Percentiles rank a stretch among this genome's conserved stretches.
These are phyloP conservation scores for Posidonia oceanica DNA, from an alignment of 116 monocot genomes.

Conservation along the genomic window DNA sequence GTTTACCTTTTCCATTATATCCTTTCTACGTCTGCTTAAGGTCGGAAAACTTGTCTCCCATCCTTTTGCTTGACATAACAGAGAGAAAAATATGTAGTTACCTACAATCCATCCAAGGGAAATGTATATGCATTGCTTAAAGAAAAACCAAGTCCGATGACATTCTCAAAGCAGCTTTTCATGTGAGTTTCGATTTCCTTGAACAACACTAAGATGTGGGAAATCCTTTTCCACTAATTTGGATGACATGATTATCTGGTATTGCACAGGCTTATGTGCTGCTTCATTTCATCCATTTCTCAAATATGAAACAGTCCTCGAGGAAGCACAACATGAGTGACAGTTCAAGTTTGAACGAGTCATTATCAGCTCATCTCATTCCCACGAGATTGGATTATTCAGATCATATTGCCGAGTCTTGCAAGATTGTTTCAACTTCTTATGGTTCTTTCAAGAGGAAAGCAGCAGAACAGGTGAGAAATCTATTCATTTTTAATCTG, in stretches of 20 bases:
- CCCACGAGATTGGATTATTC: constrained; percentile 31
- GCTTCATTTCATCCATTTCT: constrained; percentile 53
- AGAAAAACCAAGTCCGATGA: constrained; percentile 94
- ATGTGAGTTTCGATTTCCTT: constrained; percentile 39
- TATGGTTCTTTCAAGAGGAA: constrained; percentile 70
- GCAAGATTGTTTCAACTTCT: constrained; percentile 58
- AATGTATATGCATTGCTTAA: constrained; percentile 86
- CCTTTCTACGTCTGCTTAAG: no score
- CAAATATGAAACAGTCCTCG: constrained; percentile 24
- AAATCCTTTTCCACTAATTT: not conserved
- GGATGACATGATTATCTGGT: not conserved
- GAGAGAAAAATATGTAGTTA: constrained; percentile 85
- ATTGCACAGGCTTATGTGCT: constrained; percentile 71
- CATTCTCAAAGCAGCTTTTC: constrained; percentile 94
- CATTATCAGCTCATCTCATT: constrained; percentile 17
- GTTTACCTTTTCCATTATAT: no score
- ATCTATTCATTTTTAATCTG: not conserved
- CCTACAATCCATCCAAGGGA: constrained; percentile 80
- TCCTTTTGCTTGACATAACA: constrained; percentile 15
- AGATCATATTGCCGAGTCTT: constrained; percentile 55
- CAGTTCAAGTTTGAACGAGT: constrained; percentile 16
- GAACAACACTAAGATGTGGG: not conserved
- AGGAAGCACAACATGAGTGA: constrained; percentile 11
- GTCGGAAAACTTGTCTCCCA: no score
- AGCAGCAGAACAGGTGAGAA: constrained; percentile 67